Percentiles rank a stretch among this genome's conserved stretches.
Evolutionary conservation across 78 protist genomes (phyloP).

Genomic region (Dictyostelium brefeldianum): DNA sequence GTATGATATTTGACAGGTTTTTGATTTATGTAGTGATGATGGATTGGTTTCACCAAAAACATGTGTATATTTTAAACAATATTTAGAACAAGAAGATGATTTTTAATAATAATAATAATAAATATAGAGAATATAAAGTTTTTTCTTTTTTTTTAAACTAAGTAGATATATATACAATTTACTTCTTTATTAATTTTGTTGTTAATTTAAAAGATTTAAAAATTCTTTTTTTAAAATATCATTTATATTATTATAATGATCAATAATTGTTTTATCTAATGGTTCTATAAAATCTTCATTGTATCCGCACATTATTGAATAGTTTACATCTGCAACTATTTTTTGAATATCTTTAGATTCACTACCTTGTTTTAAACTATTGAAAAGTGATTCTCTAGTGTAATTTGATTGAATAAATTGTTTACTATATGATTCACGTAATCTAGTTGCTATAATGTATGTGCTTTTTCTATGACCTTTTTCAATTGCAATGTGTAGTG

Average conservation of each 20-base stretch:
- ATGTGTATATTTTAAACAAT: slow-evolving; percentile 70
- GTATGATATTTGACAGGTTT: too few relatives aligned
- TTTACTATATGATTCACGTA: not conserved
- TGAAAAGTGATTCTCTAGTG: not conserved
- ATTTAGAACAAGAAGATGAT: slow-evolving; percentile 49
- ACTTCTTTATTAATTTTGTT: not conserved
- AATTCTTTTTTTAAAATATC: slow-evolving; percentile 22
- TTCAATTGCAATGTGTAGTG: slow-evolving; percentile 38
- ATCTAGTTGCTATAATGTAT: not conserved
- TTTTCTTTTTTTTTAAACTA: not conserved
- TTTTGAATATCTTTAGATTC: slow-evolving; percentile 35
- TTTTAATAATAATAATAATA: not conserved
- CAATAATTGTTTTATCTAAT: slow-evolving; percentile 38
- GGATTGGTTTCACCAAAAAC: slow-evolving; percentile 77
- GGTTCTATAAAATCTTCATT: slow-evolving; percentile 27
- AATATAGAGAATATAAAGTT: not conserved
- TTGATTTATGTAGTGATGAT: slow-evolving; percentile 48
- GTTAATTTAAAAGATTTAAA: not conserved
- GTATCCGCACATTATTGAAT: slow-evolving; percentile 67
- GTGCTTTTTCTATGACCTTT: slow-evolving; percentile 51
- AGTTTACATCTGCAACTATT: slow-evolving; percentile 15
- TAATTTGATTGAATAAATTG: not conserved
- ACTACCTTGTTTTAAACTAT: slow-evolving; percentile 21
- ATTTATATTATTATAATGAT: slow-evolving; percentile 63
- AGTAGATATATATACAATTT: not conserved